Conservation (phyloP, 805 yeast species). For the Yamadazyma scolyti region DNA sequence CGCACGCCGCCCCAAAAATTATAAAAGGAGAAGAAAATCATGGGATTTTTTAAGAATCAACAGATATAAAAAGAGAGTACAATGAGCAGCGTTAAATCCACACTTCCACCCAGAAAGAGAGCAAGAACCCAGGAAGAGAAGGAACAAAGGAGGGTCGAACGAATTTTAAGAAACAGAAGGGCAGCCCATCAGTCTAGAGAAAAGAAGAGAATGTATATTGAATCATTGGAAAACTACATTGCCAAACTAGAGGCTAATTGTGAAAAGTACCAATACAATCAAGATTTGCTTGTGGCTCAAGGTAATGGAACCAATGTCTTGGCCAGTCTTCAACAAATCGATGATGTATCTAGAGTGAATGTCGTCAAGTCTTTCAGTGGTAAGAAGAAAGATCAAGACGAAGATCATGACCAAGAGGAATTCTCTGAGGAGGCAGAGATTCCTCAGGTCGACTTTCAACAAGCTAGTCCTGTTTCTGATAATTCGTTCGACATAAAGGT, state of each 20-base stretch:
- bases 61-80: too few species aligned
- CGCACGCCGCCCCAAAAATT: too few species aligned
- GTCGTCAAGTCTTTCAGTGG: too few species aligned
- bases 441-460: background rate
- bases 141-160: slow-evolving; percentile 91
- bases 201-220: slow-evolving; percentile 90
- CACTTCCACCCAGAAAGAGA: slow-evolving; percentile 91
- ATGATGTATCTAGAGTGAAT: slow-evolving; percentile 7
- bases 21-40: too few species aligned
- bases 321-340: slow-evolving; percentile 3
- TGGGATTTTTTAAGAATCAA: too few species aligned
- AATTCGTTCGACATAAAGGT: background rate
- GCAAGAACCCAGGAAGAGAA: slow-evolving; percentile 96
- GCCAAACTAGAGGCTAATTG: slow-evolving; percentile 37
- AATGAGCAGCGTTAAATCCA: too few species aligned
- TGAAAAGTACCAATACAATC: slow-evolving; percentile 20
- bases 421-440: background rate
- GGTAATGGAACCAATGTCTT: background rate
- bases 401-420: background rate
- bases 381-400: slow-evolving; percentile 3
- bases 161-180: slow-evolving; percentile 88
- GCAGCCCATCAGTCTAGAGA: slow-evolving; percentile 98
- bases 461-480: background rate
- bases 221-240: slow-evolving; percentile 67
- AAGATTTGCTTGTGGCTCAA: slow-evolving; percentile 7